Evolutionary conservation across 257 asterid genomes (phyloP).

Genomic region (Plantago elongata): DNA sequence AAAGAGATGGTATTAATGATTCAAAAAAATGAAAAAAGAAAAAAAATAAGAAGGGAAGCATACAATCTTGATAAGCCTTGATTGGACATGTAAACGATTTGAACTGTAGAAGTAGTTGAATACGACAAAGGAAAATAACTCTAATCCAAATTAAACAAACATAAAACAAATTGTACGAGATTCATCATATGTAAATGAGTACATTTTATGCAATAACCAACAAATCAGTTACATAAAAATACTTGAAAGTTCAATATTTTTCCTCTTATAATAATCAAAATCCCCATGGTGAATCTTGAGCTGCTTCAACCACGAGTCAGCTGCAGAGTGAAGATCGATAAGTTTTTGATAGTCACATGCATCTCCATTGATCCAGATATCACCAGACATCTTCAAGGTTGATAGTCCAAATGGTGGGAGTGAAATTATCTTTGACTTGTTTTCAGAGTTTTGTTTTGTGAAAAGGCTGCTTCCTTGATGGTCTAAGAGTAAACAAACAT

Average conservation of each 20-base stretch:
- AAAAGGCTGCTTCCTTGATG: background rate
- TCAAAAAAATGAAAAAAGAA: too few species aligned
- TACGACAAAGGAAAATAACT: too few species aligned
- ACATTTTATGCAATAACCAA: too few species aligned
- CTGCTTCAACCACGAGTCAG: conserved; percentile 19
- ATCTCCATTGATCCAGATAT: conserved; percentile 6
- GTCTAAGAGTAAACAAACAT: background rate
- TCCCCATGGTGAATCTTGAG: conserved; percentile 2
- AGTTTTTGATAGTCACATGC: conserved; percentile 9
- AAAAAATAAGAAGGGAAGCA: too few species aligned
- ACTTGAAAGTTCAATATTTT: background rate
- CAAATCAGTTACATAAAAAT: background rate
- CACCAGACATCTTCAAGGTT: conserved; percentile 5
- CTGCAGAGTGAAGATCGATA: conserved; percentile 14
- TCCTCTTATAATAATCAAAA: conserved; percentile 9
- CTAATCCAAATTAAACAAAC: too few species aligned
- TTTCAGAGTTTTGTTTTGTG: background rate
- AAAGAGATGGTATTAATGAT: too few species aligned
- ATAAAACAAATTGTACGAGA: too few species aligned
- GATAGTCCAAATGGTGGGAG: conserved; percentile 19
- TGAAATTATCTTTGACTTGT: background rate
- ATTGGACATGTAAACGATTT: too few species aligned
- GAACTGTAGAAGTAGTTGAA: too few species aligned
- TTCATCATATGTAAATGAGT: too few species aligned
- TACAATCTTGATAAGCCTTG: too few species aligned